Conservation (phyloP, 2,329 filamentous ascomycete genomes). For the Microdochium trichocladiopsis region DNA sequence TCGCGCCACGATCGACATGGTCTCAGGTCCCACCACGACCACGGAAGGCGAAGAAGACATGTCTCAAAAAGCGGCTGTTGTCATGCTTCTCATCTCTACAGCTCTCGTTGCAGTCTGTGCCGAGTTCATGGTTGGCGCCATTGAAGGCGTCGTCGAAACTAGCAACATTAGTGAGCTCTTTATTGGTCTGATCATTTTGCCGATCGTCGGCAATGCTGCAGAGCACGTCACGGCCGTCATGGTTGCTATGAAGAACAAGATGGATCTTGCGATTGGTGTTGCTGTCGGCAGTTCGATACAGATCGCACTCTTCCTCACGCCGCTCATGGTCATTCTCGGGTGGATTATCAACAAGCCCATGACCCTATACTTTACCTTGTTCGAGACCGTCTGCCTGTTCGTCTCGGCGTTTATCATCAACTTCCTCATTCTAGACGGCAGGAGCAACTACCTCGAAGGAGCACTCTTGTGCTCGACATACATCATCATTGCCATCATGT, state of each 20-base stretch:
- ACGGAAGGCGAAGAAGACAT: conserved; percentile 38
- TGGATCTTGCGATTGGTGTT: conserved; percentile 68
- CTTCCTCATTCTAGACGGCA: conserved; percentile 77
- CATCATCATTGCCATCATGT: conserved; percentile 59
- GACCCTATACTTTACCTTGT: conserved; percentile 79
- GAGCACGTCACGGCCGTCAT: conserved; percentile 67
- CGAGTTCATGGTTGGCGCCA: conserved; percentile 63
- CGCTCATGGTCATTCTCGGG: conserved; percentile 63
- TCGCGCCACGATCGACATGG: conserved; percentile 27
- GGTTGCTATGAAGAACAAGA: conserved; percentile 68
- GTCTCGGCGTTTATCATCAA: conserved; percentile 81
- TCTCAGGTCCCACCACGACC: neutral
- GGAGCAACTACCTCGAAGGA: conserved; percentile 83
- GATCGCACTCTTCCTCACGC: conserved; percentile 65
- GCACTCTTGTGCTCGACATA: conserved; percentile 61
- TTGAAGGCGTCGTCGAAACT: conserved; percentile 52
- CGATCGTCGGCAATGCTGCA: conserved; percentile 67
- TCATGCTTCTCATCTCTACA: conserved; percentile 58
- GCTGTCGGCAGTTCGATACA: conserved; percentile 66
- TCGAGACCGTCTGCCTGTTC: conserved; percentile 84
- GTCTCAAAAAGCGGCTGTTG: conserved; percentile 47
- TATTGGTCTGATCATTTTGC: conserved; percentile 65
- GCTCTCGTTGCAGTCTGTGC: conserved; percentile 61
- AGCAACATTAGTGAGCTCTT: conserved; percentile 57
- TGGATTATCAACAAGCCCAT: conserved; percentile 64